Conservation (phyloP, 805 yeast genomes). For the Pichia insulana region DNA sequence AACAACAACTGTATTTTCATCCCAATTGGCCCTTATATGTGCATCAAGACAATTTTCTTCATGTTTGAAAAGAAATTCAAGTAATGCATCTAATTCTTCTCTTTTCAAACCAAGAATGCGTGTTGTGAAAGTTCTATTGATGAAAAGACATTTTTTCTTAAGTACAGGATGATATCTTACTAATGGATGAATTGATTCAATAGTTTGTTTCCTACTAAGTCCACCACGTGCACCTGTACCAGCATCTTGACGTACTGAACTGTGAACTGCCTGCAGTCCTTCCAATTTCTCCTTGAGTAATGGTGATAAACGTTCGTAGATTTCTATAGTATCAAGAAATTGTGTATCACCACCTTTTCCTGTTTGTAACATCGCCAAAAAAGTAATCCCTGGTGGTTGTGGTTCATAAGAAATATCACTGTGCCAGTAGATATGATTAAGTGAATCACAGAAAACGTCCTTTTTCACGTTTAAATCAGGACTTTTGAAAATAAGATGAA, state of each 20-base stretch:
- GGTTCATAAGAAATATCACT: conserved; percentile 67
- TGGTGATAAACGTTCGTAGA: conserved; percentile 64
- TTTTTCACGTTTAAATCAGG: conserved; percentile 32
- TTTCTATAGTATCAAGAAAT: conserved; percentile 63
- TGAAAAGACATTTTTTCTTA: conserved; percentile 46
- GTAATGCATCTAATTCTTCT: conserved; percentile 57
- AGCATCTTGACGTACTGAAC: conserved; percentile 62
- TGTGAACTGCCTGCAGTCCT: conserved; percentile 60
- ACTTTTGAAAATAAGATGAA: conserved; percentile 53
- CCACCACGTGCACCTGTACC: conserved; percentile 48
- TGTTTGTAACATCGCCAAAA: conserved; percentile 50
- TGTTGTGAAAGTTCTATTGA: conserved; percentile 56
- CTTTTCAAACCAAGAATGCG: conserved; percentile 62
- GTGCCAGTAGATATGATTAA: conserved; percentile 48
- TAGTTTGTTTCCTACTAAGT: conserved; percentile 54
- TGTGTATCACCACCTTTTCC: conserved; percentile 78
- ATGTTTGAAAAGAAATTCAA: conserved; percentile 47
- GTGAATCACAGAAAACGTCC: conserved; percentile 28
- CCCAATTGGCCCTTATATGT: conserved; percentile 65
- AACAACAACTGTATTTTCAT: conserved; percentile 56
- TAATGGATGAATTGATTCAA: conserved; percentile 57
- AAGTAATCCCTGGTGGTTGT: conserved; percentile 66
- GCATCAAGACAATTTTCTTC: conserved; percentile 46
- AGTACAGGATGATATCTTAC: conserved; percentile 69
- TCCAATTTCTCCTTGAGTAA: conserved; percentile 47